Evolutionary conservation across 148 eudicot species (phyloP).

Genomic region (Suaeda aralocaspica): DNA sequence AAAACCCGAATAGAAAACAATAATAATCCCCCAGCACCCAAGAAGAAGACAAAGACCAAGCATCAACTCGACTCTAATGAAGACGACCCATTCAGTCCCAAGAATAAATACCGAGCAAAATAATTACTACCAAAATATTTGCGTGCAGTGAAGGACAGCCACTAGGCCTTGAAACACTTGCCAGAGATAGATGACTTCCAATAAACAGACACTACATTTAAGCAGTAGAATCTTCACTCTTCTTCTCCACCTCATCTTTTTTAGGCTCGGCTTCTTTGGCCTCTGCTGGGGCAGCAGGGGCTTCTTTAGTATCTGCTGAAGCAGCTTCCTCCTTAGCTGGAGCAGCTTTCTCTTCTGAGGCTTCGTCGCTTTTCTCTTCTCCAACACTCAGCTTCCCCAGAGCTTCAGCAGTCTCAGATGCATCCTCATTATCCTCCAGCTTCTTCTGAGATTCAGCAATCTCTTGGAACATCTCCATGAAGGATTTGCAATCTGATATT

Average conservation of each 20-base stretch:
- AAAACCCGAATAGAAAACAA: slow-evolving; percentile 14
- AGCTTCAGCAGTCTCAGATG: slow-evolving; percentile 55
- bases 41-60: slow-evolving; percentile 8
- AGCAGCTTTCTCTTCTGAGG: slow-evolving; percentile 24
- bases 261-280: slow-evolving; percentile 30
- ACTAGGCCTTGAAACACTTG: slow-evolving; percentile 6
- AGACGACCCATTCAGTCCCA: slow-evolving; percentile 6
- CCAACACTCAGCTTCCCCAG: slow-evolving; percentile 59
- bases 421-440: slow-evolving; percentile 57
- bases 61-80: slow-evolving; percentile 5
- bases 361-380: slow-evolving; percentile 43
- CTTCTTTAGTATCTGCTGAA: slow-evolving; percentile 10
- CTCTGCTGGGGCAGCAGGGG: slow-evolving; percentile 31
- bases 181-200: background rate
- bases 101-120: slow-evolving; percentile 12
- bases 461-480: slow-evolving; percentile 72
- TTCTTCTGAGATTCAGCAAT: slow-evolving; percentile 63
- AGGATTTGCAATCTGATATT: slow-evolving; percentile 63
- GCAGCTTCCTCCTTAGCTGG: slow-evolving; percentile 17
- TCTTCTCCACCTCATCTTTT: slow-evolving; percentile 31
- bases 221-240: slow-evolving; percentile 33
- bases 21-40: slow-evolving; percentile 16
- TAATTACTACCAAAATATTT: slow-evolving; percentile 14
- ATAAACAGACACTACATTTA: slow-evolving; percentile 22
- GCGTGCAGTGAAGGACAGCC: slow-evolving; percentile 4